Evolutionary conservation across 2,329 filamentous ascomycete species (phyloP).

Genomic region (Colletotrichum eremochloae): DNA sequence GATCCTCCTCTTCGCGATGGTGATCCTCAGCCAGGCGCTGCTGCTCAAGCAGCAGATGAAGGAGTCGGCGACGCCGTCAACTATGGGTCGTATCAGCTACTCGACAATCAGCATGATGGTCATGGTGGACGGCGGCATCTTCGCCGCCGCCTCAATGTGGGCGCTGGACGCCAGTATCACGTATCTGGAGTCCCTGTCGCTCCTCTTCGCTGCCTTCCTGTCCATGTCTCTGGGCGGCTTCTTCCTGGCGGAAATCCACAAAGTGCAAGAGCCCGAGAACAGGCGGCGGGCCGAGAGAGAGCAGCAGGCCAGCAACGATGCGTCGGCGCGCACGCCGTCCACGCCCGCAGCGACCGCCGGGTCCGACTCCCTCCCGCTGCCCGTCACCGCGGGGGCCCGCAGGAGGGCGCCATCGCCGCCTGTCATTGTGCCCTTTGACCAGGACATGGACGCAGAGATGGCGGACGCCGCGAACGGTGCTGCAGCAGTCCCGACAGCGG

Average conservation of each 20-base stretch:
- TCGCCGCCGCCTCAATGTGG: conserved; percentile 68
- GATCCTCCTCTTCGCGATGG: conserved; percentile 66
- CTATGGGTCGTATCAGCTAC: conserved; percentile 75
- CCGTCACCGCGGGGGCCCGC: conserved; percentile 53
- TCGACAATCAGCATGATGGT: conserved; percentile 73
- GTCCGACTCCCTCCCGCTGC: conserved; percentile 54
- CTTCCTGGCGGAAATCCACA: conserved; percentile 72
- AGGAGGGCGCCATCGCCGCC: conserved; percentile 54
- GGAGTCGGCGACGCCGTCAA: conserved; percentile 76
- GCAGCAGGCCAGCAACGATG: conserved; percentile 44
- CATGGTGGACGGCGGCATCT: conserved; percentile 72
- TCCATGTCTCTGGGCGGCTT: conserved; percentile 69
- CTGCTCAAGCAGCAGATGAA: conserved; percentile 75
- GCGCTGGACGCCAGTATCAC: conserved; percentile 67
- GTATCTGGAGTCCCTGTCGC: conserved; percentile 68
- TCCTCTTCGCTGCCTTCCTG: conserved; percentile 66
- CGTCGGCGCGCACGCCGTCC: conserved; percentile 45
- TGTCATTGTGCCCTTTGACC: conserved; percentile 73
- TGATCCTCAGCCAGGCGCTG: conserved; percentile 73
- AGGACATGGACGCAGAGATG: conserved; percentile 74
- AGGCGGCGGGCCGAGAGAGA: conserved; percentile 57
- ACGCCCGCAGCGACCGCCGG: conserved; percentile 46
- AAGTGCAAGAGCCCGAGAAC: conserved; percentile 69
- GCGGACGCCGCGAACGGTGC: conserved; percentile 48
- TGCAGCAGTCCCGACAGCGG: conserved; percentile 45